A percentile compares a stretch with the other conserved stretches of the same genome.
Evolutionary conservation across 2,329 filamentous ascomycete species (phyloP).

Genomic region (Rhinocladiella similis): DNA sequence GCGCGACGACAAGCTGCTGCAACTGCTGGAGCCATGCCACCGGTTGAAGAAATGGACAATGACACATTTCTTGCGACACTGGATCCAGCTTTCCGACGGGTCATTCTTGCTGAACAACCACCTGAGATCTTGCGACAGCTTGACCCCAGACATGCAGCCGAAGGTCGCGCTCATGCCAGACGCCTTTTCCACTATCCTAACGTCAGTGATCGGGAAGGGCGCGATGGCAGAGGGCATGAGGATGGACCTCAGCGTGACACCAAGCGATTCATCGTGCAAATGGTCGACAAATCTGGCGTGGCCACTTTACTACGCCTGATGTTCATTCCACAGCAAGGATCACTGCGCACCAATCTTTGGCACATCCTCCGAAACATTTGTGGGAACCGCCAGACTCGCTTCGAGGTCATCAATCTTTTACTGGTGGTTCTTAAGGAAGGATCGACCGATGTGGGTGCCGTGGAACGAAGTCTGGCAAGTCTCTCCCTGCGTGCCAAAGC

Average conservation of each 20-base stretch:
- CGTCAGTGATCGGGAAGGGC: conserved; percentile 42
- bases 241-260: conserved; percentile 41
- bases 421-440: conserved; percentile 94
- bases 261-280: conserved; percentile 78
- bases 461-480: conserved; percentile 93
- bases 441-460: conserved; percentile 85
- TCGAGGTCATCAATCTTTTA: conserved; percentile 89
- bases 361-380: conserved; percentile 88
- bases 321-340: conserved; percentile 92
- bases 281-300: conserved; percentile 93
- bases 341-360: conserved; percentile 79
- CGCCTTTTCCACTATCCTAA: conserved; percentile 57
- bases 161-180: conserved; percentile 72
- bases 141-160: conserved; percentile 80
- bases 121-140: conserved; percentile 82
- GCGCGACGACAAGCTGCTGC: conserved; percentile 62
- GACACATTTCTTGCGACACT: conserved; percentile 91
- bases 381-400: conserved; percentile 92
- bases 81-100: conserved; percentile 77
- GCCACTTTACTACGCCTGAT: conserved; percentile 96
- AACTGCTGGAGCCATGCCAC: conserved; percentile 48
- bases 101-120: conserved; percentile 88
- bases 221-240: conserved; percentile 30
- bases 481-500: conserved; percentile 89
- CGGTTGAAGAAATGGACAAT: conserved; percentile 82